Base-by-base conservation (phyloP, 305 asterid genomes). In the Caryopteris hybrid region DNA sequence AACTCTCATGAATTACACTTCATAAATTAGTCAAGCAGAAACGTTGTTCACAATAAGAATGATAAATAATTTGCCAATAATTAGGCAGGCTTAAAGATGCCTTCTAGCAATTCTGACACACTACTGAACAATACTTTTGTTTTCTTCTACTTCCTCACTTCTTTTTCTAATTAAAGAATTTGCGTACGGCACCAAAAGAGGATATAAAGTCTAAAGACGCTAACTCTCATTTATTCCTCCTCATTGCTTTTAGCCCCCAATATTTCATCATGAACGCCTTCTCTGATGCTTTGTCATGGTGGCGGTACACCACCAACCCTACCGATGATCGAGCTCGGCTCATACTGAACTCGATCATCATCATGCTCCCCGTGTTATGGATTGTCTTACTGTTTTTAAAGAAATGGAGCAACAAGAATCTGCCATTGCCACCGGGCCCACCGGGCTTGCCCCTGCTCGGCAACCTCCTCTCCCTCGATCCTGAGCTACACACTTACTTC, bases 371-470 rank as follows among this genome's bases (percentile, higher is more conserved):
- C 23, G 18, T 74, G 12, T 0, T 66, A 25, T 79, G 80, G 83
- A 50, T 74, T 45, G 3, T 72, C 0, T 18, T 65, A 31, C 23
- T 77, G 2, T n/a, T 84, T 50, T 10, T 68, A 60, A 76, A 64
- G 48, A 84, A 61, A 7, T 55, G 76, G 2, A 43, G 12, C 43
- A 72, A 55, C 36, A 18, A 8, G 11, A 50, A 25, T 12, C 75
- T 69, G 0, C 67, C 79, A 2, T 36, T 81, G 39, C 95, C 96
- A 8, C 98, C 96, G 0, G 95, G 98, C 0, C 96, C 96, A 0
- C 69, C 6, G 54, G 83, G 94, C 16, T 55, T 84, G 12, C 98
- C 95, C 14, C 46, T 89, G 0, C 6, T 89, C 1, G 95, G 97
- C 23, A 89, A 91, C 73, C 94, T 87, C 66, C 74, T 77, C 11